A percentile compares a stretch with the other conserved stretches of the same genome.
These are phyloP conservation scores for Leptographium procerum DNA, from an alignment of 2,329 filamentous ascomycete genomes.

Conservation along the genomic window DNA sequence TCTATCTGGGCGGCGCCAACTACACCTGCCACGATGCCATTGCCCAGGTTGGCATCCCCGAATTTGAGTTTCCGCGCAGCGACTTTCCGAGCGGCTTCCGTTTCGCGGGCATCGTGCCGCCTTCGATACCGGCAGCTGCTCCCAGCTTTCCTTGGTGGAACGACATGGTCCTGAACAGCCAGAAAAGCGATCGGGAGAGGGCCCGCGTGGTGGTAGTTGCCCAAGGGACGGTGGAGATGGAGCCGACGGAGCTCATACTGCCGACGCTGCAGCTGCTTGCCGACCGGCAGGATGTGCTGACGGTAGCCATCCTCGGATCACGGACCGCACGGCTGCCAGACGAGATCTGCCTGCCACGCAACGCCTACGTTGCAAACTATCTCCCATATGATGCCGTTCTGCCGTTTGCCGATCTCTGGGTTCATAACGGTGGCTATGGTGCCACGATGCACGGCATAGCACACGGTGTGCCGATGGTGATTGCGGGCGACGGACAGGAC, in stretches of 20 bases:
- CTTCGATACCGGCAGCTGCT: not conserved
- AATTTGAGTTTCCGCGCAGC: slow-evolving; percentile 25
- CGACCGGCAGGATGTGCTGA: slow-evolving; percentile 16
- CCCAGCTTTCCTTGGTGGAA: slow-evolving; percentile 21
- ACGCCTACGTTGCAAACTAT: slow-evolving; percentile 25
- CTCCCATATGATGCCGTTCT: slow-evolving; percentile 27
- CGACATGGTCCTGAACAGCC: slow-evolving; percentile 18
- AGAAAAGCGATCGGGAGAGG: slow-evolving; percentile 13
- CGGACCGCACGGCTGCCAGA: slow-evolving; percentile 18
- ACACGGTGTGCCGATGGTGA: slow-evolving; percentile 27
- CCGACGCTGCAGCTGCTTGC: slow-evolving; percentile 24
- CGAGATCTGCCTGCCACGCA: slow-evolving; percentile 14
- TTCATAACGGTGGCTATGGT: slow-evolving; percentile 30
- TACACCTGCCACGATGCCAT: slow-evolving; percentile 24
- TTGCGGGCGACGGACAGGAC: slow-evolving; percentile 29
- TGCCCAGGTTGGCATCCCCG: slow-evolving; percentile 25
- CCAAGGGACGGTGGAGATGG: slow-evolving; percentile 28
- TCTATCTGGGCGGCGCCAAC: slow-evolving; percentile 23
- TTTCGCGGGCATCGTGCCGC: slow-evolving; percentile 23
- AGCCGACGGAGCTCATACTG: slow-evolving; percentile 25
- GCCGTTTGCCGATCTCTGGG: slow-evolving; percentile 23
- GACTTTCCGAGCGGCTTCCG: slow-evolving; percentile 24
- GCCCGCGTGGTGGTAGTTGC: slow-evolving; percentile 23
- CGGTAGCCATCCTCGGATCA: slow-evolving; percentile 25
- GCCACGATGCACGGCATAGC: slow-evolving; percentile 28